phyloP scores from a whole-genome alignment of 805 yeast genomes.

The Kuraishia floccosa region DNA sequence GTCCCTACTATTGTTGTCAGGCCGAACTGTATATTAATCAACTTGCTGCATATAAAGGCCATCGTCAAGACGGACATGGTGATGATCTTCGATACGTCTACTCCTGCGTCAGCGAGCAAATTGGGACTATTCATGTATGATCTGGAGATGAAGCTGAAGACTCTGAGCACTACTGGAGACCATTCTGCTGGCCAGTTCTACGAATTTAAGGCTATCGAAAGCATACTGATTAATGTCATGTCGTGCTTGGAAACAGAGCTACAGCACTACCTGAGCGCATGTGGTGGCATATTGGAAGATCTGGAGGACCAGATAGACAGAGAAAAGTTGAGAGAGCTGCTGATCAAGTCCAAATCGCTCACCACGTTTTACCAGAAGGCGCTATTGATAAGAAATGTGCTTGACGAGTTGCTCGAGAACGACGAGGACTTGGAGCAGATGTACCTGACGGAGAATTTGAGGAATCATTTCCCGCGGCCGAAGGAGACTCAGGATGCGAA shows the following conservation, averaged over 20 bases:
- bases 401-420: slow-evolving; percentile 77
- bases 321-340: slow-evolving; percentile 61
- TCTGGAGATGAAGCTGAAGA: slow-evolving; percentile 24
- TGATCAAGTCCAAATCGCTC: slow-evolving; percentile 78
- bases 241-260: slow-evolving; percentile 75
- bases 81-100: slow-evolving; percentile 35
- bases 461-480: slow-evolving; percentile 5
- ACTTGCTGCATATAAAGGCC: slow-evolving; percentile 37
- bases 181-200: slow-evolving; percentile 46
- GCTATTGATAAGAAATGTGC: slow-evolving; percentile 64
- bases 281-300: slow-evolving; percentile 62
- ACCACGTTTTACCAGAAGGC: slow-evolving; percentile 81
- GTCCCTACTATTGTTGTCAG: slow-evolving; percentile 46
- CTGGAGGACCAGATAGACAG: slow-evolving; percentile 77
- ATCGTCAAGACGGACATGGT: slow-evolving; percentile 40
- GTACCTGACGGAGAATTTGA: slow-evolving; percentile 53
- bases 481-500: slow-evolving; percentile 32
- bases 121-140: slow-evolving; percentile 30
- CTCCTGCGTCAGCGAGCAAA: slow-evolving; percentile 33
- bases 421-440: slow-evolving; percentile 82
- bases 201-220: slow-evolving; percentile 85
- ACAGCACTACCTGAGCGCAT: slow-evolving; percentile 71
- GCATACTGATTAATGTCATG: slow-evolving; percentile 72
- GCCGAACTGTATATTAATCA: slow-evolving; percentile 32
- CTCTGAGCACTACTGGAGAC: too few relatives aligned